A percentile compares a stretch with the other conserved stretches of the same genome.
These are phyloP conservation scores for Arachnomyces sp. DNA, from an alignment of 2,329 filamentous ascomycete species.

Conservation along the genomic window DNA sequence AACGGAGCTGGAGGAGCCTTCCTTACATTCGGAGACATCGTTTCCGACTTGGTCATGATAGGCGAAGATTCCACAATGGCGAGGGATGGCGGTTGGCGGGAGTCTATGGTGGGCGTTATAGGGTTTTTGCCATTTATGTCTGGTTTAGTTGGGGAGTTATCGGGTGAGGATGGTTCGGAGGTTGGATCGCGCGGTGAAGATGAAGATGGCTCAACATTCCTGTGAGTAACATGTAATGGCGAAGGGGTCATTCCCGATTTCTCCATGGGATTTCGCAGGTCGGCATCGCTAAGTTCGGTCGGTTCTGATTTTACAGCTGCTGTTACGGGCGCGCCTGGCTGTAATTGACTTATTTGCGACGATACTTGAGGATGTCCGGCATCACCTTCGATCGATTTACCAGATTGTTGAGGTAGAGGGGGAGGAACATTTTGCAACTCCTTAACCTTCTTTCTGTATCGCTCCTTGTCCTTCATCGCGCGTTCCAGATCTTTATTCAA, in stretches of 20 bases:
- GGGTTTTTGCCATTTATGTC: neutral
- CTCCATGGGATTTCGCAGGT: neutral
- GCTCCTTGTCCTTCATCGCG: constrained; percentile 86
- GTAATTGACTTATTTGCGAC: too few species aligned
- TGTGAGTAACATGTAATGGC: constrained; percentile 2
- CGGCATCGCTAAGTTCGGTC: neutral
- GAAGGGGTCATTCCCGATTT: neutral
- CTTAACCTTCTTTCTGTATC: constrained; percentile 83
- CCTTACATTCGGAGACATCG: constrained; percentile 47
- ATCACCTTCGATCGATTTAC: too few species aligned
- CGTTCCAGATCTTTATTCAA: constrained; percentile 91
- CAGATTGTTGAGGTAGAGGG: constrained; percentile 18
- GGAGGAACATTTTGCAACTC: constrained; percentile 52
- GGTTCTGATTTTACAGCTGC: constrained; percentile 1
- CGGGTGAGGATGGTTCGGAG: constrained; percentile 1
- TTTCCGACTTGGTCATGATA: constrained; percentile 33
- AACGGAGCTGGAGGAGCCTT: constrained; percentile 82
- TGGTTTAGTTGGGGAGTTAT: neutral
- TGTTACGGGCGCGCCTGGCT: constrained; percentile 5
- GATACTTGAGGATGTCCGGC: too few species aligned
- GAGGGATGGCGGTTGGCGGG: neutral
- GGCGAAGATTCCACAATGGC: constrained; percentile 3
- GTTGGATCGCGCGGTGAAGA: neutral
- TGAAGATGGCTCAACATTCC: neutral
- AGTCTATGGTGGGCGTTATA: constrained; percentile 1